These are phyloP conservation scores for Pseudogymnoascus sp. DNA, from an alignment of 2,329 filamentous ascomycete species.

Conservation along the genomic window DNA sequence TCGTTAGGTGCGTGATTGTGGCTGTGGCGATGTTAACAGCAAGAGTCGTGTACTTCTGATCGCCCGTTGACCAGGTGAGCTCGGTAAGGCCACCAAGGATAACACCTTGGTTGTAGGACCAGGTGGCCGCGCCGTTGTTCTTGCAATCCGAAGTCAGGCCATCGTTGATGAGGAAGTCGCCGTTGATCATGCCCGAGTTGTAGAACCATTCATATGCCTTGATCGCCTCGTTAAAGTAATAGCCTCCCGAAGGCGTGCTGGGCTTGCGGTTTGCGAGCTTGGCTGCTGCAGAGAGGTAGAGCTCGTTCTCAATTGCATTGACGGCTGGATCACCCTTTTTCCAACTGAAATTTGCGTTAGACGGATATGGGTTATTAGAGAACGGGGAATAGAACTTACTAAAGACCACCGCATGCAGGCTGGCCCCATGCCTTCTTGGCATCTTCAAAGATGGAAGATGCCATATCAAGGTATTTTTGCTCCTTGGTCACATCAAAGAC, in stretches of 20 bases:
- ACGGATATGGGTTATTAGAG: neutral
- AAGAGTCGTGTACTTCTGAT: slow-evolving; percentile 34
- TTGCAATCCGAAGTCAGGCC: slow-evolving; percentile 44
- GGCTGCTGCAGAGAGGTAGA: slow-evolving; percentile 48
- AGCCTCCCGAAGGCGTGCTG: slow-evolving; percentile 38
- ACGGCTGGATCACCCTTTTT: slow-evolving; percentile 46
- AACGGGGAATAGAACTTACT: slow-evolving; percentile 21
- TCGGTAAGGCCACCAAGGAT: slow-evolving; percentile 52
- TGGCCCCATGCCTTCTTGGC: slow-evolving; percentile 44
- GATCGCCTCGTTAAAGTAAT: slow-evolving; percentile 51
- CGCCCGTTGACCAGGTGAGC: slow-evolving; percentile 45
- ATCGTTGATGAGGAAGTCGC: slow-evolving; percentile 45
- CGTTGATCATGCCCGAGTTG: slow-evolving; percentile 39
- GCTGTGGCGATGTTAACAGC: slow-evolving; percentile 49
- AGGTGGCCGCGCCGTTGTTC: slow-evolving; percentile 38
- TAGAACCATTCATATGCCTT: slow-evolving; percentile 46
- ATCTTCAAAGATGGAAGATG: slow-evolving; percentile 48
- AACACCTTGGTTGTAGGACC: slow-evolving; percentile 56
- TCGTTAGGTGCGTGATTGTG: slow-evolving; percentile 40
- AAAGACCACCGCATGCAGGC: slow-evolving; percentile 48
- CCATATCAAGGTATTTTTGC: slow-evolving; percentile 45
- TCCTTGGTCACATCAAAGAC: slow-evolving; percentile 49
- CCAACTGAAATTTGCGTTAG: slow-evolving; percentile 33
- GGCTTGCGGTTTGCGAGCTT: slow-evolving; percentile 50
- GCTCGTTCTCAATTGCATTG: slow-evolving; percentile 50